Percentiles rank a stretch among this genome's conserved stretches.
phyloP scores from a whole-genome alignment of 1,284 basidiomycete genomes.

The Malassezia furfur region DNA sequence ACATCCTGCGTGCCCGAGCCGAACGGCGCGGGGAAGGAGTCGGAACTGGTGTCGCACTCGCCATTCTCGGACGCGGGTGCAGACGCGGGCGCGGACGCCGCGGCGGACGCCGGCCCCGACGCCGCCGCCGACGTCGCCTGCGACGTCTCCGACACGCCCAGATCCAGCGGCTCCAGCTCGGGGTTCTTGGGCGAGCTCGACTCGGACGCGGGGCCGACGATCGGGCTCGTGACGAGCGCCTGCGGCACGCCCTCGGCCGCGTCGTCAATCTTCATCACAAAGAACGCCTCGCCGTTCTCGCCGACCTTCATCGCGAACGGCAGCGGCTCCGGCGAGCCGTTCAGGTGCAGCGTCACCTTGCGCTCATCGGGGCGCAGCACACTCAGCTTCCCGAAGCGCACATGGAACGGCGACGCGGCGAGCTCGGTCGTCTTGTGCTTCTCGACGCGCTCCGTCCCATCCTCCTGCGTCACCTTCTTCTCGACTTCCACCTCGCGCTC shows the following conservation, averaged over 20 bases:
- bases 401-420: constrained; percentile 91
- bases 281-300: constrained; percentile 96
- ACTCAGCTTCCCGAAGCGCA: constrained; percentile 95
- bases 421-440: constrained; percentile 53
- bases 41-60: constrained; percentile 17
- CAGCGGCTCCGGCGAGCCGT: constrained; percentile 53
- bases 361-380: constrained; percentile 89
- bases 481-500: constrained; percentile 52
- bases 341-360: constrained; percentile 55
- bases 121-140: constrained; percentile 16
- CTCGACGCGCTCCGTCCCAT: constrained; percentile 23
- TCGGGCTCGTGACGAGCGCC: constrained; percentile 83
- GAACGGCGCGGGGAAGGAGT: constrained; percentile 30
- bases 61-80: not conserved
- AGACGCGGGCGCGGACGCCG: not conserved
- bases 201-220: constrained; percentile 36
- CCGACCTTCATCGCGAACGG: constrained; percentile 98
- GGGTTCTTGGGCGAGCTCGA: not conserved
- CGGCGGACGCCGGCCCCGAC: constrained; percentile 4
- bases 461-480: constrained; percentile 51
- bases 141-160: constrained; percentile 22
- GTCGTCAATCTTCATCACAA: constrained; percentile 85
- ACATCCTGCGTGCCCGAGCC: constrained; percentile 10
- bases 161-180: constrained; percentile 26
- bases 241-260: constrained; percentile 63